Base-by-base conservation (phyloP, 768 basidiomycete species). In the Dioszegia crocea region DNA sequence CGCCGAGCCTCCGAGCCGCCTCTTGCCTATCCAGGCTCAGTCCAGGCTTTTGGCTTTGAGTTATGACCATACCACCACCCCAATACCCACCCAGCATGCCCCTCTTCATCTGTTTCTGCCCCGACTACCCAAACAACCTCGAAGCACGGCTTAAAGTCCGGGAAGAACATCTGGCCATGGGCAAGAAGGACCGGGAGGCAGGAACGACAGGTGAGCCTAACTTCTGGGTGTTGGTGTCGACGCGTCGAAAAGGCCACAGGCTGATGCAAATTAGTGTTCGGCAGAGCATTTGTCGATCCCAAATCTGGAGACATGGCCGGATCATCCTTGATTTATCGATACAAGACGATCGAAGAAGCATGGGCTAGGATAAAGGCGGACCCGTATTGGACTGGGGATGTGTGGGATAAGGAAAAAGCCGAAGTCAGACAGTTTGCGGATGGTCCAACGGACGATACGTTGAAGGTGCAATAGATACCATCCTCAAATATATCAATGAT, bases 401-500 rank as follows among this genome's bases (percentile, higher is more conserved):
- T 72, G n/a, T 72, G 70, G 70, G 66, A 72, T 50, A 65, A 64
- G 56, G 70, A 67, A 38, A 61, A 59, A 24, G 40, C 57, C 48
- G 50, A 31, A 19, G 64, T 72, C 12, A 40, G 57, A 21, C 57
- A 65, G 62, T n/a, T 52, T 16, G 27, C 21, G 8, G 52, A 8
- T 6, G 38, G 10, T 6, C 16, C 10, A 23, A 30, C 10, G 5
- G 50, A 52, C 29, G 50, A 52, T 36, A n/a, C n/a, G n/a, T n/a
- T n/a, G n/a, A n/a, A n/a, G 48, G 12, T 26, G 29, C 43, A 24
- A 24, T 21, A 65, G 73, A 69, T n/a, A n/a, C n/a, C n/a, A n/a
- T n/a, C n/a, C n/a, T n/a, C n/a, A n/a, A n/a, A n/a, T n/a, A n/a
- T n/a, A n/a, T n/a, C n/a, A n/a, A n/a, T n/a, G n/a, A n/a, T n/a